Evolutionary conservation across 2,329 filamentous ascomycete species (phyloP), one percentile per base, ranked within the genome.

Genomic region (Penicillium freii): DNA sequence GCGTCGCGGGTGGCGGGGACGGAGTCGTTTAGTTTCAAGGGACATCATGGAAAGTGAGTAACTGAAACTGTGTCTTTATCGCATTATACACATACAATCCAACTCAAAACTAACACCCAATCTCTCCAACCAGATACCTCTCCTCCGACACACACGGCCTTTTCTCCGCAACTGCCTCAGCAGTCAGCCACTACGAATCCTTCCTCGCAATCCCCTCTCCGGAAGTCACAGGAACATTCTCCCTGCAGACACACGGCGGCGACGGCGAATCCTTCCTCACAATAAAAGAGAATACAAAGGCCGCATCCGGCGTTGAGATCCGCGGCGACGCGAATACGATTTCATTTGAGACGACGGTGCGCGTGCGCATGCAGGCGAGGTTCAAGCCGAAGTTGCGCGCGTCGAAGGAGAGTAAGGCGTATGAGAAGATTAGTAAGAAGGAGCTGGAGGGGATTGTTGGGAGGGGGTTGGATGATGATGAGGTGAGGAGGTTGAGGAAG

Each of bases 311-410:
- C 15, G 81, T 85, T 0, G 88, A 92, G 64, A 80, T 95, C 13
- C 85, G 91, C 33, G 92, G 91, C 48, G 91, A 96, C 72, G 88
- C 85, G 8, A 84, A 87, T 15, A 77, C 78, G 9, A 84, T 87
- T 50, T 83, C 80, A 5, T 90, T 89, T 69, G 84, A 83, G 66
- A 91, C 90, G 10, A 88, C 87, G 7, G 73, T 96, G 59, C 83
- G 91, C 49, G 84, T 97, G 67, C 88, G 92, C 53, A 97, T 97
- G 92, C 93, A 97, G 78, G 91, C 93, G 23, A 83, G 90, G 50
- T 97, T 96, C 79, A 97, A 97, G 80, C 92, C 93, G 9, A 84
- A 84, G 61, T 75, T 94, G 45, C 90, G 88, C 75, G 88, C 88
- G 10, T 84, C 82, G 0, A 95, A 92, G 76, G 91, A 92, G 71